Conservation (phyloP, 345 rosid species). For the Laguncularia racemosa region DNA sequence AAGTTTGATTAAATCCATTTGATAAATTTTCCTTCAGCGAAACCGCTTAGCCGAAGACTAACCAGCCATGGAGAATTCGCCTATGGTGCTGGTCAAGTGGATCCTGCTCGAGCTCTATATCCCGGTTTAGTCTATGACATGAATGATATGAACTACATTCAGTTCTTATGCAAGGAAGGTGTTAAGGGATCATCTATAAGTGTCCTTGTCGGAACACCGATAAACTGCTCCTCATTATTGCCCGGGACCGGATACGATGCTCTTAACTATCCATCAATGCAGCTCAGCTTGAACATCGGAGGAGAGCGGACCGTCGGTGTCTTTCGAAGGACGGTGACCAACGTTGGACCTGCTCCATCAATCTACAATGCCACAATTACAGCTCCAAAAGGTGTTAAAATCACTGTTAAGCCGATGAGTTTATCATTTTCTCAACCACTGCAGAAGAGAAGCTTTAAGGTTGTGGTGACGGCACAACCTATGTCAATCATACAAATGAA, state of each 20-base stretch:
- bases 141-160: constrained; percentile 70
- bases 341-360: constrained; percentile 48
- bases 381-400: constrained; percentile 60
- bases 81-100: constrained; percentile 77
- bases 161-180: constrained; percentile 79
- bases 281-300: constrained; percentile 29
- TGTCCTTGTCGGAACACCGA: constrained; percentile 37
- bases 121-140: constrained; percentile 79
- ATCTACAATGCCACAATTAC: constrained; percentile 47
- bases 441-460: constrained; percentile 64
- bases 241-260: constrained; percentile 71
- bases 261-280: constrained; percentile 83
- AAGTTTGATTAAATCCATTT: neutral
- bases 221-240: constrained; percentile 61
- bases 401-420: constrained; percentile 46
- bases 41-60: constrained; percentile 48
- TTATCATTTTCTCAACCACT: constrained; percentile 36
- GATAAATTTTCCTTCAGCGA: constrained; percentile 28
- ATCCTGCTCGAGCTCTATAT: constrained; percentile 46
- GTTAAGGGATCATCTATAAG: constrained; percentile 49
- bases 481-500: constrained; percentile 24
- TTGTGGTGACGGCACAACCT: constrained; percentile 52
- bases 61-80: constrained; percentile 67
- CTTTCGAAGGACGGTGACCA: constrained; percentile 64
- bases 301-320: constrained; percentile 26